A percentile compares a stretch with the other conserved stretches of the same genome.
These are phyloP conservation scores for Daldinia childiae DNA, from an alignment of 495 filamentous ascomycete species.

Conservation along the genomic window DNA sequence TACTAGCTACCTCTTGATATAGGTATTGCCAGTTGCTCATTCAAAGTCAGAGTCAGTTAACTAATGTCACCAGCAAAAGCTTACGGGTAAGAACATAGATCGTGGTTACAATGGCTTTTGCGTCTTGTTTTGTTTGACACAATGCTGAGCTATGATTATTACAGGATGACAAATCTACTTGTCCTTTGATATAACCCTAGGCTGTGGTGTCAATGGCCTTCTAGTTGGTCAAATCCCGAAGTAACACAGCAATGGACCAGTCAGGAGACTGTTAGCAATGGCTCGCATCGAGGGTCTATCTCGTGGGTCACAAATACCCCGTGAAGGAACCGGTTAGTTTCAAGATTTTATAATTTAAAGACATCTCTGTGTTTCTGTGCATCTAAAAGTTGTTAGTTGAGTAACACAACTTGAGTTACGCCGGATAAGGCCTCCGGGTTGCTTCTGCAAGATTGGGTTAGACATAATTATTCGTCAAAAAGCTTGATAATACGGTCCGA, in stretches of 20 bases:
- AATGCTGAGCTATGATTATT: background rate
- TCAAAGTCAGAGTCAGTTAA: background rate
- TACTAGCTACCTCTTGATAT: background rate
- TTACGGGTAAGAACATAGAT: too few relatives aligned
- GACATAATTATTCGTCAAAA: background rate
- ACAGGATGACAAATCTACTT: background rate
- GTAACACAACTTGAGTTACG: too few relatives aligned
- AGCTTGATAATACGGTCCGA: background rate
- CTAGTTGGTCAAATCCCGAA: background rate
- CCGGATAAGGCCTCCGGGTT: background rate
- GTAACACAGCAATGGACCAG: background rate
- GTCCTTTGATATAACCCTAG: background rate
- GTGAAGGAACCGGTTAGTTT: background rate
- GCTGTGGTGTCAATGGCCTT: background rate
- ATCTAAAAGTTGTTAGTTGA: background rate
- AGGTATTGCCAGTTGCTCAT: background rate
- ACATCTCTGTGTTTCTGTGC: background rate
- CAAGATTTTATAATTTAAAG: background rate
- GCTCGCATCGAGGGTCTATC: background rate
- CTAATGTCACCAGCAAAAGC: background rate
- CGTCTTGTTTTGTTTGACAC: background rate
- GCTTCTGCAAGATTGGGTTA: background rate
- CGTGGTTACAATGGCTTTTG: background rate
- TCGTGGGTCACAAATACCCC: background rate
- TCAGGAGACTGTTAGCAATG: background rate